Percentiles rank a stretch among this genome's conserved stretches.
Evolutionary conservation across 495 filamentous ascomycete genomes (phyloP).

Genomic region (Penicillium chermesinum): DNA sequence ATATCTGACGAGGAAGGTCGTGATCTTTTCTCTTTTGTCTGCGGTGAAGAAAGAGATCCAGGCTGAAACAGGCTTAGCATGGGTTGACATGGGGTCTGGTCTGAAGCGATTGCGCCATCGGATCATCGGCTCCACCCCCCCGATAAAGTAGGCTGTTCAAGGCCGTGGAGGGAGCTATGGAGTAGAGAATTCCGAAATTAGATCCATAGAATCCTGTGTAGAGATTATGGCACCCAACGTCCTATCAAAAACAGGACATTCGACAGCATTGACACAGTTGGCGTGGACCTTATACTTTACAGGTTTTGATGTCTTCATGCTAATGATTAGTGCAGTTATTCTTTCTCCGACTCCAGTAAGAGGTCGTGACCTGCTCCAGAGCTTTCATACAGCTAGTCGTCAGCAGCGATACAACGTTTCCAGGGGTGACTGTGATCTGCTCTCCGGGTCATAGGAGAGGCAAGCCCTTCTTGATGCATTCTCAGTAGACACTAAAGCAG

Average conservation of each 20-base stretch:
- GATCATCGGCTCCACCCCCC: constrained; percentile 5
- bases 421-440: neutral
- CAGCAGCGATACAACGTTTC: too few species aligned
- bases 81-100: neutral
- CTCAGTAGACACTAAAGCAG: neutral
- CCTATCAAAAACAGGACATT: constrained; percentile 1
- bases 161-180: neutral
- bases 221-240: neutral
- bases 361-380: neutral
- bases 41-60: too few species aligned
- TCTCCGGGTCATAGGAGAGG: neutral
- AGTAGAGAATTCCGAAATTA: neutral
- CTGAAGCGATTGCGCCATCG: neutral
- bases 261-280: neutral
- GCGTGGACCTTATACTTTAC: neutral
- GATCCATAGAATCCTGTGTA: neutral
- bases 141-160: neutral
- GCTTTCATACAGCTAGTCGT: neutral
- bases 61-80: too few species aligned
- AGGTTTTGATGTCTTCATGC: neutral
- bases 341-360: neutral
- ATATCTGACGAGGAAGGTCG: neutral
- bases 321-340: neutral
- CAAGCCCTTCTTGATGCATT: neutral
- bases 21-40: neutral